These are phyloP conservation scores for Fusarium continuum DNA, from an alignment of 2,329 filamentous ascomycete species.

Conservation along the genomic window DNA sequence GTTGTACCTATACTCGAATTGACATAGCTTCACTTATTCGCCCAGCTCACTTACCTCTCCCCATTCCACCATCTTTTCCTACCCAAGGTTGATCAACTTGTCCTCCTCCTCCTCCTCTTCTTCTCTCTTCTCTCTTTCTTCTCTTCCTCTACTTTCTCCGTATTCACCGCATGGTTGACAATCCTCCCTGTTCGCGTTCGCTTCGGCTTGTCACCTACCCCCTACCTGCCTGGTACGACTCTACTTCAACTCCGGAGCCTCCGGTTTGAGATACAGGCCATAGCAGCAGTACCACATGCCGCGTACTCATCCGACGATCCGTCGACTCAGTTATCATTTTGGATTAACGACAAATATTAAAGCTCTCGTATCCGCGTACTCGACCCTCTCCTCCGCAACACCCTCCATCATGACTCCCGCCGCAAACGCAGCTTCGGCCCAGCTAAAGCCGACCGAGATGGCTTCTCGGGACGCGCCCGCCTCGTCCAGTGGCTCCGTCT, in stretches of 20 bases:
- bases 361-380: slow-evolving; percentile 9
- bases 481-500: slow-evolving; percentile 5
- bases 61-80: too few species aligned
- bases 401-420: slow-evolving; percentile 34
- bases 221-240: slow-evolving; percentile 20
- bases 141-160: too few species aligned
- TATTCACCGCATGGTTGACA: slow-evolving; percentile 1
- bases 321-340: slow-evolving; percentile 34
- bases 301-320: slow-evolving; percentile 32
- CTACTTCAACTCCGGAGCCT: slow-evolving; percentile 13
- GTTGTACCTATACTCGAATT: slow-evolving; percentile 16
- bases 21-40: slow-evolving; percentile 17
- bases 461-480: slow-evolving; percentile 22
- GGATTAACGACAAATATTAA: slow-evolving; percentile 18
- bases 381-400: slow-evolving; percentile 19
- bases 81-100: neutral
- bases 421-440: slow-evolving; percentile 22
- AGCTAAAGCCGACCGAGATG: slow-evolving; percentile 24
- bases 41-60: neutral
- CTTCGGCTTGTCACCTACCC: slow-evolving; percentile 12
- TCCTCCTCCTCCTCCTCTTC: slow-evolving; percentile 1
- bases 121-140: neutral
- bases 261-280: slow-evolving; percentile 22
- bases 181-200: neutral
- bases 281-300: slow-evolving; percentile 37